Conservation (phyloP, 257 asterid species). For the Lycium ferocissimum region DNA sequence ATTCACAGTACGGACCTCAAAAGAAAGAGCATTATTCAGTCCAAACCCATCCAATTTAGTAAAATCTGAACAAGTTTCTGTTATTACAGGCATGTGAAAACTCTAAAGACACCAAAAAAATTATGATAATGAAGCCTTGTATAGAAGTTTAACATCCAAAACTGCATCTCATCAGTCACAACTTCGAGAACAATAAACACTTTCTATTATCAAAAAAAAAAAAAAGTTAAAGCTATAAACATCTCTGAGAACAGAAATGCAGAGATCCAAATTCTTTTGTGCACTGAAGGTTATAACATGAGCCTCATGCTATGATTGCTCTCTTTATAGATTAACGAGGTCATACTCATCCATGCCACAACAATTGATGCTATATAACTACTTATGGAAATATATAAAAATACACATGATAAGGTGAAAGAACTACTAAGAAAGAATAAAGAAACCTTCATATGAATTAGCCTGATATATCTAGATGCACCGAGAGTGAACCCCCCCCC, state of each 20-base stretch:
- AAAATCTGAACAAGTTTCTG: not conserved
- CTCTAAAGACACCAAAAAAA: not conserved
- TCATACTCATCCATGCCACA: not conserved
- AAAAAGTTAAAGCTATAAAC: not conserved
- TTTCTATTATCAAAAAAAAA: too few species aligned
- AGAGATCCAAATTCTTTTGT: not conserved
- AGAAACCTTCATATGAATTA: not conserved
- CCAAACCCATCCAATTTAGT: conserved; percentile 12
- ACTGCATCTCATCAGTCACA: conserved; percentile 15
- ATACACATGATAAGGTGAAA: not conserved
- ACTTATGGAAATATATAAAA: not conserved
- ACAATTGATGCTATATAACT: not conserved
- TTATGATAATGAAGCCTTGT: not conserved
- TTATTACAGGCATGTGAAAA: conserved; percentile 7
- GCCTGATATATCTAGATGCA: not conserved
- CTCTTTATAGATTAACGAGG: not conserved
- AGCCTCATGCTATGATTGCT: too few species aligned
- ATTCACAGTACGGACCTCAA: not conserved
- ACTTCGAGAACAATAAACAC: not conserved
- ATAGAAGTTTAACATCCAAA: conserved; percentile 17
- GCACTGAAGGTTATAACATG: not conserved
- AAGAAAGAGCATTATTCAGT: not conserved
- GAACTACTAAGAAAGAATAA: not conserved
- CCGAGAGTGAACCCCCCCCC: too few species aligned
- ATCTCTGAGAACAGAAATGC: not conserved